Evolutionary conservation across 2,329 filamentous ascomycete genomes (phyloP).

Genomic region (Neofusicoccum laricinum): DNA sequence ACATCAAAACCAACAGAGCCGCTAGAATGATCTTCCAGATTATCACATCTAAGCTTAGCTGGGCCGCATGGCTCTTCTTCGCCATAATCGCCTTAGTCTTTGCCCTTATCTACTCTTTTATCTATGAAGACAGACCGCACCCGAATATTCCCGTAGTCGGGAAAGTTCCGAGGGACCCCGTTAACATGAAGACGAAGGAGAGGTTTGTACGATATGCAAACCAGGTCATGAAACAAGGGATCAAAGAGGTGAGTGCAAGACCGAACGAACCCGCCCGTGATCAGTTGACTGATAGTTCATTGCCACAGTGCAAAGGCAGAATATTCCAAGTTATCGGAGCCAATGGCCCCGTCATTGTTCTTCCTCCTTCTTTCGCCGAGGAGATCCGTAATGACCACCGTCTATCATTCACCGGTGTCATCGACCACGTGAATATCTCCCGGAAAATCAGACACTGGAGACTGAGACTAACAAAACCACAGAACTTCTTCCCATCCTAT

Average conservation of each 20-base stretch:
- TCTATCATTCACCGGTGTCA: conserved; percentile 5
- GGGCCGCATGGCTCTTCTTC: neutral
- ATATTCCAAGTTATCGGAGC: conserved; percentile 6
- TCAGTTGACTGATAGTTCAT: neutral
- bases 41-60: neutral
- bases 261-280: neutral
- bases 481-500: conserved; percentile 6
- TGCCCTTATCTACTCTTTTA: neutral
- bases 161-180: neutral
- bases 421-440: neutral
- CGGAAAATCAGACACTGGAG: too few species aligned
- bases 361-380: neutral
- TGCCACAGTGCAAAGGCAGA: neutral
- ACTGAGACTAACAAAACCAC: neutral
- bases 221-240: neutral
- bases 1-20: neutral
- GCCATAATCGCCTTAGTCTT: neutral
- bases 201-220: neutral
- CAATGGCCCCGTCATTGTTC: neutral
- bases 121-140: conserved; percentile 8
- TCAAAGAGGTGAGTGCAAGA: neutral
- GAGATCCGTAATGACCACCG: neutral
- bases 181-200: conserved; percentile 12
- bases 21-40: neutral
- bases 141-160: neutral